Base-by-base conservation (phyloP, 164 flowering plant genomes). In the Kalanchoe fedtschenkoi region DNA sequence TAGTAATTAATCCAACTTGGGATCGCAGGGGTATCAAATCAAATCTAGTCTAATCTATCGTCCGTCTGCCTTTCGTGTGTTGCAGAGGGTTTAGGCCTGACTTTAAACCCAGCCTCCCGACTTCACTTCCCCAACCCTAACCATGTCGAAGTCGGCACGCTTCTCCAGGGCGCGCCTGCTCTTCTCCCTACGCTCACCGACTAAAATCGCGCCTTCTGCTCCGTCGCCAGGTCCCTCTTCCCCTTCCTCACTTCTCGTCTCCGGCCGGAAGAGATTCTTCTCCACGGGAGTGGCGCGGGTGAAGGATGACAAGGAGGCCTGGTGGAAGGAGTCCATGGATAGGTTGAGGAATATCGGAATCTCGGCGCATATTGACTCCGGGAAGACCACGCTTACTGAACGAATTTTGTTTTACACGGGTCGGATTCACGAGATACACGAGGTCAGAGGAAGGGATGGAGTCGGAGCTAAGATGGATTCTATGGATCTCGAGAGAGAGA, bases 401-500 rank as follows among this genome's bases (percentile, higher is more conserved):
- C 58, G 99, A 47, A 64, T 93, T 2, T 68, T 93, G 66, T 93
- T n/a, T 54, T 93, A 90, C 68, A 90, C 97, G 10, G 99, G 97
- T 4, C 69, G 82, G 64, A 90, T 93, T 41, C 97, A 93, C 57
- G 99, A 93, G 83, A 93, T 93, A 30, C 99, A 93, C 47, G 99
- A 90, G 71, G 99, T 90, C 29, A 68, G 97, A 63, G 99, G 99
- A 19, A 78, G 81, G 58, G 99, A 93, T 60, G 99, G 97, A 0
- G 96, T 90, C 15, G 99, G 97, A 0, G 99, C 99, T 7, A 93
- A 93, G 82, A 93, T 93, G 99, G 99, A 93, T 68, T 90, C 97
- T 56, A 93, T 93, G 99, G 99, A 93, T 71, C 84, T 93, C 72
- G 99, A 90, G 73, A 74, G 99, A 42, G 97, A 93, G 80, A 93